Percentiles rank a stretch among this genome's conserved stretches.
Evolutionary conservation across 176 grass and related monocot genomes (phyloP).

Genomic region (Musa itinerans): DNA sequence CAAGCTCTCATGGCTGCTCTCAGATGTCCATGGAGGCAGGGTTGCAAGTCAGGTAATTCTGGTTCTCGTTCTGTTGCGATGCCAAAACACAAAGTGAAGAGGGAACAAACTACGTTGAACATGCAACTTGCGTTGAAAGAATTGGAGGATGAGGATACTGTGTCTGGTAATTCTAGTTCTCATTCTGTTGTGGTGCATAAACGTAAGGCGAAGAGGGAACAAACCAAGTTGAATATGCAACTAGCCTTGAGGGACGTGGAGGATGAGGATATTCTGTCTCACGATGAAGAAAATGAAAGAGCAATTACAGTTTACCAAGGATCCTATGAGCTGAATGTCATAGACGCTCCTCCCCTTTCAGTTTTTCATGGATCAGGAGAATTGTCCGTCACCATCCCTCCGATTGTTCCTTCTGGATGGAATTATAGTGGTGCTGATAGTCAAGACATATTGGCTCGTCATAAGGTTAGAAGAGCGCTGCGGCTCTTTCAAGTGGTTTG

Average conservation of each 20-base stretch:
- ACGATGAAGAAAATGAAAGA: conserved; percentile 26
- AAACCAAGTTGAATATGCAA: neutral
- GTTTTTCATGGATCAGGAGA: conserved; percentile 26
- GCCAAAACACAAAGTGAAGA: conserved; percentile 23
- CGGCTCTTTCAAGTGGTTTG: conserved; percentile 40
- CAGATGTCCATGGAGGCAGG: conserved; percentile 40
- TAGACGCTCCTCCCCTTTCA: neutral
- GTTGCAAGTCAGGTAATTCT: conserved; percentile 19
- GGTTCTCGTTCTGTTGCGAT: neutral
- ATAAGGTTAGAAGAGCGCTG: conserved; percentile 35
- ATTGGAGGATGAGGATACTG: neutral
- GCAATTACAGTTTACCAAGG: conserved; percentile 21
- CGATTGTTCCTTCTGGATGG: conserved; percentile 12
- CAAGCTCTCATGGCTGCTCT: conserved; percentile 43
- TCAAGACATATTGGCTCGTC: conserved; percentile 23
- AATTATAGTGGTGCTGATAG: conserved; percentile 9
- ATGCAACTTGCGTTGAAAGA: conserved; percentile 12
- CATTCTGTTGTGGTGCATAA: neutral
- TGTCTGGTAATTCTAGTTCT: conserved; percentile 8
- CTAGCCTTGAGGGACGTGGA: conserved; percentile 10
- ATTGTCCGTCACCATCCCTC: conserved; percentile 18
- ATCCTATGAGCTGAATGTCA: conserved; percentile 9
- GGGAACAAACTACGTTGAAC: conserved; percentile 1
- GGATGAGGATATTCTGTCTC: conserved; percentile 18
- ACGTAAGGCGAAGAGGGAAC: conserved; percentile 27